Percentiles rank a stretch among this genome's conserved stretches.
These are phyloP conservation scores for Syzygium oleosum DNA, from an alignment of 345 rosid genomes.

Conservation along the genomic window DNA sequence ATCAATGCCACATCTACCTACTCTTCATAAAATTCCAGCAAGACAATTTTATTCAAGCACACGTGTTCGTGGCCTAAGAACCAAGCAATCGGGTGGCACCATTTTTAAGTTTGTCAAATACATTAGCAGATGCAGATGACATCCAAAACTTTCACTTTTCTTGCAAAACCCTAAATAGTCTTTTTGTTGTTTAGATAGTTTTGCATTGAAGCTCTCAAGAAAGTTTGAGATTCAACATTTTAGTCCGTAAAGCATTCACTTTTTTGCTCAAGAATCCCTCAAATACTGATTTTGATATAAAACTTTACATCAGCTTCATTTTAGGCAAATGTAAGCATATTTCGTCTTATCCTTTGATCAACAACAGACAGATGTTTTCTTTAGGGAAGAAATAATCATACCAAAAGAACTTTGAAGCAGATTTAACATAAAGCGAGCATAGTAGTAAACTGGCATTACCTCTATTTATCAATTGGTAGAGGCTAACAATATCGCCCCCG, in stretches of 20 bases:
- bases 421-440: neutral
- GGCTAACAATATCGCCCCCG: slow-evolving; percentile 75
- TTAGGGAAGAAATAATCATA: neutral
- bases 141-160: neutral
- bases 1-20: neutral
- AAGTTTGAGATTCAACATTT: neutral
- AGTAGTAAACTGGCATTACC: slow-evolving; percentile 21
- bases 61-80: neutral
- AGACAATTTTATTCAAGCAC: neutral
- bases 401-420: neutral
- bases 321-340: neutral
- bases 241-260: neutral
- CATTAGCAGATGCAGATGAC: neutral
- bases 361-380: neutral
- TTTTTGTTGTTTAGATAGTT: neutral
- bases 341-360: neutral
- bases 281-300: neutral
- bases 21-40: neutral
- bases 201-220: neutral
- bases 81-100: neutral
- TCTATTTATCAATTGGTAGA: slow-evolving; percentile 53
- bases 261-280: neutral
- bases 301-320: neutral
- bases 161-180: neutral
- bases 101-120: neutral